Evolutionary conservation across 2,329 filamentous ascomycete species (phyloP), one percentile per base, ranked within the genome.

Genomic region (Exophiala alcalophila): DNA sequence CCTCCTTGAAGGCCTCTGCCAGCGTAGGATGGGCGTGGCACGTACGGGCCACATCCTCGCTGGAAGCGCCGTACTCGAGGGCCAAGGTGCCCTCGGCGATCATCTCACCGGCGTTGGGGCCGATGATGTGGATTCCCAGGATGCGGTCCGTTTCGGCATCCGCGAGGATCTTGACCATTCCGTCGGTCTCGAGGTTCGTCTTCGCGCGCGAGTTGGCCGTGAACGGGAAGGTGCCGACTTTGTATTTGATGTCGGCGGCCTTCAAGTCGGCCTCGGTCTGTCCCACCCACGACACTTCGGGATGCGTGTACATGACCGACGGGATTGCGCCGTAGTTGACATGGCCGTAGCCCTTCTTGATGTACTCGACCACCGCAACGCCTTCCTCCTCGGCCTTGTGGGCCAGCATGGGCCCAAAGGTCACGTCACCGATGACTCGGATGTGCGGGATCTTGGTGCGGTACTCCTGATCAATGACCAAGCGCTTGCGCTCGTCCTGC

Each of bases 351-450:
- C 89, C 89, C 77, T 97, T 97, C 74, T 87, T 91, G 70, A 98
- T 92, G 76, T 89, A 97, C 71, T 98, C 92, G 52, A 97, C 77
- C 44, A 84, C 91, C 21, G 92, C 92, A 53, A 97, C 90, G 48
- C 80, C 92, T 72, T 98, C 92, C 72, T 98, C 92, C 72, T 98
- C 92, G 37, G 92, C 92, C 80, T 98, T 98, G 80, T 98, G 92
- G 40, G 92, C 92, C 61, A 98, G 83, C 92, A 98, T 98, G 62
- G 90, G 90, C 7, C 92, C 92, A 66, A 98, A 98, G 32, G 92
- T 98, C 63, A 81, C 86, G 68, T 97, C 92, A 63, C 92, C 92
- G 56, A 97, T 85, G 60, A 91, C 92, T 60, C 92, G 90, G 67
- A 98, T 96, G 74, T 98, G 92, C 33, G 90, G 86, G 57, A 92